Evolutionary conservation across 768 basidiomycete genomes (phyloP), one percentile per base, ranked within the genome.

Genomic region (Boletus sp.): DNA sequence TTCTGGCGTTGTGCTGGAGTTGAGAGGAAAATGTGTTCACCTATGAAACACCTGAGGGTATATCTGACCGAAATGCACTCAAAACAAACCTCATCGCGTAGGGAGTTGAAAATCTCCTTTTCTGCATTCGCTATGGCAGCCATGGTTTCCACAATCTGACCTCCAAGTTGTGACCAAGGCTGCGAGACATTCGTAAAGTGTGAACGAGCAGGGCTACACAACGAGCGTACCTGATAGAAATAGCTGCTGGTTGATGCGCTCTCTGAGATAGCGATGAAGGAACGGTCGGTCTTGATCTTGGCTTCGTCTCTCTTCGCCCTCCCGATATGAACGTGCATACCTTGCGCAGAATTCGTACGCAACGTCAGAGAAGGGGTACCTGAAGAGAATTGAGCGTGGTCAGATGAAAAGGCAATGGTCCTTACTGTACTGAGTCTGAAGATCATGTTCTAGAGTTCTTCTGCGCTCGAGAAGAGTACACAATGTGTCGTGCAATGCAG

Each of bases 101-200:
- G 70, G 1, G 70, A 66, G 47, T 84, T 81, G 59, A 94, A 92
- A 1, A 87, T 88, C 48, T 83, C 80, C 62, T 80, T 89, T 68
- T 96, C 93, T 7, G 79, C 81, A 10, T 66, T 63, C 15, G 68
- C 57, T 48, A 93, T 78, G 4, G 77, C 76, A 21, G 71, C 63
- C 0, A 78, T 80, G 3, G 77, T 83, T 54, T 85, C 82, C 10
- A 81, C 65, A 35, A 93, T 87, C 53, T 77, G 72, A n/a, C 73
- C 73, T n/a, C 88, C 91, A 19, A 93, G 79, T 43, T 77, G 73
- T 8, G 87, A 81, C 91, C 91, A 93, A 56, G 78, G 79, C 90
- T 93, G 51, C 42, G 10, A 29, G 51, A 21, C 14, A 29, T 39
- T 43, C 53, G 29, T 35, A 51, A 47, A 7, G 15, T 17, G n/a